Conservation (phyloP, 2,329 filamentous ascomycete genomes). For the Curvularia eragrostidis region DNA sequence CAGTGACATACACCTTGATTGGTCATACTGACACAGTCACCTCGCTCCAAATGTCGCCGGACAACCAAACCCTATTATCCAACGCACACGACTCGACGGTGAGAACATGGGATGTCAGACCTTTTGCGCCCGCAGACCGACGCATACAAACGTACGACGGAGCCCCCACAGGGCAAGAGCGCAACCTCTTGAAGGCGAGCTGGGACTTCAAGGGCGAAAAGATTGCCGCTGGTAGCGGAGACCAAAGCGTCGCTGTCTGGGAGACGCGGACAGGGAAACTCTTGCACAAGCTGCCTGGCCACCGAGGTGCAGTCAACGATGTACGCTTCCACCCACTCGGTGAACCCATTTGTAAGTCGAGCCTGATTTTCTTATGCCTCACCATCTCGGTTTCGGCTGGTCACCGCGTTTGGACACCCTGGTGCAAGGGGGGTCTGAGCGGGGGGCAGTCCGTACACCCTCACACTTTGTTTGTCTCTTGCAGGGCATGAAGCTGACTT, state of each 20-base stretch:
- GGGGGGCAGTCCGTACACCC: not conserved
- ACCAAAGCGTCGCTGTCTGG: constrained; percentile 92
- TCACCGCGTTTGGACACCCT: not conserved
- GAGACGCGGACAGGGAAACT: constrained; percentile 87
- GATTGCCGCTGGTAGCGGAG: constrained; percentile 87
- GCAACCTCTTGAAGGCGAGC: constrained; percentile 87
- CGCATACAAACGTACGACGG: constrained; percentile 90
- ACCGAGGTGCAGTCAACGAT: constrained; percentile 94
- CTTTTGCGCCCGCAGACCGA: constrained; percentile 88
- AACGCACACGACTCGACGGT: constrained; percentile 95
- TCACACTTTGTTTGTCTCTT: constrained; percentile 6
- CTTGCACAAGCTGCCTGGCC: constrained; percentile 91
- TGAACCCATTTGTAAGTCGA: constrained; percentile 82
- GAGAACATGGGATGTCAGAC: constrained; percentile 93
- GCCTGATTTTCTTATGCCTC: not conserved
- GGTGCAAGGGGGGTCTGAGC: not conserved
- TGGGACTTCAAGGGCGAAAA: constrained; percentile 88
- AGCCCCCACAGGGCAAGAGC: constrained; percentile 85
- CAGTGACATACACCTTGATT: constrained; percentile 82
- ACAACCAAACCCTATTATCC: constrained; percentile 87
- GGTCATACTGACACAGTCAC: constrained; percentile 94
- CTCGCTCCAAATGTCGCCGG: constrained; percentile 88
- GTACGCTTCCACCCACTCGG: constrained; percentile 86
- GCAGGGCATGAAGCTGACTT: constrained; percentile 36
- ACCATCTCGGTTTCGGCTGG: not conserved